Base-by-base conservation (phyloP, 2,329 filamentous ascomycete genomes). In the Pseudogymnoascus sp. region DNA sequence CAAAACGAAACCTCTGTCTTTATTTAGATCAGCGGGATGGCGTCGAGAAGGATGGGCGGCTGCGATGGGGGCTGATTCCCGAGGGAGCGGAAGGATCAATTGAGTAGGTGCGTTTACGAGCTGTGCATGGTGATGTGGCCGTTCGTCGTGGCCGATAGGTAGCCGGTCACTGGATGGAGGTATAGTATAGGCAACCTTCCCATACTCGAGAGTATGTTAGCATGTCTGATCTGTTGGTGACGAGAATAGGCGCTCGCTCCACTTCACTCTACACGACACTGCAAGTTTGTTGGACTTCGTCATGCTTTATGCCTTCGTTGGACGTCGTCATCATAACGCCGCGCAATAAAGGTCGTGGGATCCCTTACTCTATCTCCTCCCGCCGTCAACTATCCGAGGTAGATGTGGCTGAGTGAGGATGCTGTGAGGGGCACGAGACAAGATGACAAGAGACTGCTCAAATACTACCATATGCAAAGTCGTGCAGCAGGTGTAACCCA, bases 381-480 rank as follows among this genome's bases (percentile, higher is more conserved):
- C 44, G 5, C 12, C 44, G 23, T 50, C 44, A 28, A 28, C 14
- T 16, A 50, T 50, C 23, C 44, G 44, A 50, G 23, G 44, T 10
- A 28, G 44, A 50, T 50, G 21, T 50, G 44, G 44, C 44, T 50
- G 44, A 50, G 23, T 28, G 44, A 28, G 23, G 23, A 50, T 16
- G 12, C 23, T 28, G 44, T 50, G 44, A 50, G 44, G 44, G 44
- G 44, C 23, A 50, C 28, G 44, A 50, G 23, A 50, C 44, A 50
- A 8, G 14, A 50, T 28, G 23, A 50, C 44, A 50, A 8, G 14
- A 50, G 44, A 50, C 44, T 16, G 44, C 44, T 50, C 44, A 28
- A 50, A 50, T 50, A 50, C 44, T 50, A 50, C 44, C 44, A 50
- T 50, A 50, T 50, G 44, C 44, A 50, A 23, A 28, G 44, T 50